Evolutionary conservation across 257 asterid genomes (phyloP).

Genomic region (Fraxinus quadrangulata): DNA sequence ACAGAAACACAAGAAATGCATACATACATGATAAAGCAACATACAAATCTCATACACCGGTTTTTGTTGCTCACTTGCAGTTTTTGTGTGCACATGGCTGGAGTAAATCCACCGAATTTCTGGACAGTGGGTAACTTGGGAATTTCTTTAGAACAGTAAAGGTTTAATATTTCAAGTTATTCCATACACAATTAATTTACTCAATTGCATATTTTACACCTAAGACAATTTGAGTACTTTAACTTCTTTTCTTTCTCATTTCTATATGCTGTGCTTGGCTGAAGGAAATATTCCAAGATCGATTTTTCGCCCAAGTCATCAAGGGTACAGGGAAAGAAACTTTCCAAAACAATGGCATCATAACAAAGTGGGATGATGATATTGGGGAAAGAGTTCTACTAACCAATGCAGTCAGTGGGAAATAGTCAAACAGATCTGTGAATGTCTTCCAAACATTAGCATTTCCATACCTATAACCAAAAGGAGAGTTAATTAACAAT

Average conservation of each 20-base stretch:
- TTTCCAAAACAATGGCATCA: not conserved
- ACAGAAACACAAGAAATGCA: not conserved
- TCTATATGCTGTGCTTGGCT: not conserved
- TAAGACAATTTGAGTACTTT: not conserved
- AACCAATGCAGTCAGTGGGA: slow-evolving; percentile 92
- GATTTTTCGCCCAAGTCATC: slow-evolving; percentile 4
- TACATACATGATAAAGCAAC: not conserved
- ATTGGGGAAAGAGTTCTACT: slow-evolving; percentile 32
- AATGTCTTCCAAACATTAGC: slow-evolving; percentile 96
- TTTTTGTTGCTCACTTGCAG: not conserved
- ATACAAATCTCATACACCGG: not conserved
- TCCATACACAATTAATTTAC: not conserved
- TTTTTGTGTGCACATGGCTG: not conserved
- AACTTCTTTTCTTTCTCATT: not conserved
- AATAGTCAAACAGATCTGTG: slow-evolving; percentile 89
- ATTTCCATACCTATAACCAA: slow-evolving; percentile 72
- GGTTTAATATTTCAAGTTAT: not conserved
- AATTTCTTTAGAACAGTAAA: not conserved
- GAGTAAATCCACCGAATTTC: not conserved
- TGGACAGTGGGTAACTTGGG: not conserved
- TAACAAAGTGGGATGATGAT: slow-evolving; percentile 5
- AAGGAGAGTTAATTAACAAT: slow-evolving; percentile 23
- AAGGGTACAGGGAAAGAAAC: slow-evolving; percentile 14
- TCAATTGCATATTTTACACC: slow-evolving; percentile 8
- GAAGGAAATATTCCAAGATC: not conserved